phyloP scores from a whole-genome alignment of 2,329 filamentous ascomycete species.

The Aspergillus jensenii region DNA sequence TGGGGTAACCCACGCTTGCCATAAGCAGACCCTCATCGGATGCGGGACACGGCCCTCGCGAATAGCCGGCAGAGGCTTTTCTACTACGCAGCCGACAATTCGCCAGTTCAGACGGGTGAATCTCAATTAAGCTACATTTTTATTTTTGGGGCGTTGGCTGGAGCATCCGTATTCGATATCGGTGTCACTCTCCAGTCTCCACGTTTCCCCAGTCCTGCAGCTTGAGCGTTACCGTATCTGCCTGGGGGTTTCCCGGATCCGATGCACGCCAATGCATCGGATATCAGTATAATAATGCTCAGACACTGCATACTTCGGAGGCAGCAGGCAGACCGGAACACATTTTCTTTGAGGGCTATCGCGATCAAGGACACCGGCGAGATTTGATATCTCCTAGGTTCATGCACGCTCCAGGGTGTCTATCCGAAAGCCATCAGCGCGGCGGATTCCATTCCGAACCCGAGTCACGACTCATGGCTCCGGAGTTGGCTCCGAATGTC shows the following conservation, averaged over 20 bases:
- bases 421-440: not conserved
- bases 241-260: not conserved
- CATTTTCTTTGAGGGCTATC: not conserved
- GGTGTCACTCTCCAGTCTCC: not conserved
- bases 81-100: not conserved
- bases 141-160: not conserved
- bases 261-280: not conserved
- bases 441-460: not conserved
- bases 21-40: constrained; percentile 9
- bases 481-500: not conserved
- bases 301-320: not conserved
- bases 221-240: no score
- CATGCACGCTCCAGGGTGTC: not conserved
- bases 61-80: not conserved
- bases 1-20: constrained; percentile 10
- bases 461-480: not conserved
- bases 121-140: not conserved
- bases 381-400: not conserved
- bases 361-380: not conserved
- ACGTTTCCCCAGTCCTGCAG: not conserved
- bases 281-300: not conserved
- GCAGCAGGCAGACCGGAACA: not conserved
- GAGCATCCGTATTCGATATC: not conserved
- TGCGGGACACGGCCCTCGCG: not conserved
- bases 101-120: not conserved